Evolutionary conservation across 2,329 filamentous ascomycete species (phyloP).

Genomic region (Claviceps sp.): DNA sequence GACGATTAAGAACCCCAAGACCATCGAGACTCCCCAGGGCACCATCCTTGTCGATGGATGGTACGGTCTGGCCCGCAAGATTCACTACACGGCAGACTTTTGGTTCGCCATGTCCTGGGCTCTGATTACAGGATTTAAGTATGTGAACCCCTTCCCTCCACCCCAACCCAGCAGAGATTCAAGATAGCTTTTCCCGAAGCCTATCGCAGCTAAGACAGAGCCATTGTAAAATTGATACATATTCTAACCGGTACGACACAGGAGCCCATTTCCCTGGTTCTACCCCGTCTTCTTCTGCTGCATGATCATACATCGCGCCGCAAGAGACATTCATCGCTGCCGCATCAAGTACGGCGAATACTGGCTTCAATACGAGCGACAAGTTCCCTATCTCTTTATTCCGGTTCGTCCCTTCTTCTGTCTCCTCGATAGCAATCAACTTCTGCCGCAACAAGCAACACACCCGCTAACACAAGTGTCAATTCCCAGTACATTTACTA

Average conservation of each 20-base stretch:
- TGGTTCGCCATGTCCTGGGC: slow-evolving; percentile 38
- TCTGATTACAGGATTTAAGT: slow-evolving; percentile 36
- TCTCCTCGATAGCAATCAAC: background rate
- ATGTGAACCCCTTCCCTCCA: slow-evolving; percentile 3
- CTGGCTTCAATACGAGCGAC: slow-evolving; percentile 67
- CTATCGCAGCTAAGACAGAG: background rate
- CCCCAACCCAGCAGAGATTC: background rate
- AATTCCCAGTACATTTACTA: background rate
- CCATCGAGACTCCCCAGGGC: slow-evolving; percentile 58
- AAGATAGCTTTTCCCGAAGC: background rate
- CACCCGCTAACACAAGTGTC: background rate
- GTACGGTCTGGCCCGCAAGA: slow-evolving; percentile 61
- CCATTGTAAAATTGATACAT: too few relatives aligned
- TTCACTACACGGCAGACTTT: slow-evolving; percentile 35
- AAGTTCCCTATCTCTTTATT: slow-evolving; percentile 75
- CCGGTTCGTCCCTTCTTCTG: slow-evolving; percentile 32
- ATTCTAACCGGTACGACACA: slow-evolving; percentile 8
- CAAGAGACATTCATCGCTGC: slow-evolving; percentile 65
- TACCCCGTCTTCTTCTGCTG: slow-evolving; percentile 69
- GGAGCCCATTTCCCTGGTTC: slow-evolving; percentile 79
- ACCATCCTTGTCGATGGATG: slow-evolving; percentile 74
- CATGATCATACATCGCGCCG: slow-evolving; percentile 73
- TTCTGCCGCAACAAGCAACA: too few relatives aligned
- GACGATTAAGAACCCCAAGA: slow-evolving; percentile 65
- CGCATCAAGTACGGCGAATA: slow-evolving; percentile 68